A percentile compares a stretch with the other conserved stretches of the same genome.
Evolutionary conservation across 768 basidiomycete genomes (phyloP).

Genomic region (Epithele typhae): DNA sequence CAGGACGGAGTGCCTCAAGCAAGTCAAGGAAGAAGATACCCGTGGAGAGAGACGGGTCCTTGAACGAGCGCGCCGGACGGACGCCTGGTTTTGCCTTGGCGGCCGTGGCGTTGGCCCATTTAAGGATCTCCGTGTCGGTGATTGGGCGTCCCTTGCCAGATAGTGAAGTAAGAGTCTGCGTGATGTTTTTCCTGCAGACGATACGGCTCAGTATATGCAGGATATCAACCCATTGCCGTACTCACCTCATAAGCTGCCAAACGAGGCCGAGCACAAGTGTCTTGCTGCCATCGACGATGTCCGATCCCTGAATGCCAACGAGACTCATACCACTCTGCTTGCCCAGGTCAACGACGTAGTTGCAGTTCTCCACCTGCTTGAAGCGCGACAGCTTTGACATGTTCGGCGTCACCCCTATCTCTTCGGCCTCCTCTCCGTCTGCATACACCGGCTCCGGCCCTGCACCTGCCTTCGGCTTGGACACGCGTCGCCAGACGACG

Average conservation of each 20-base stretch:
- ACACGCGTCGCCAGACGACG: constrained; percentile 94
- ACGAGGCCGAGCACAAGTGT: constrained; percentile 94
- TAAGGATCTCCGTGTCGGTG: constrained; percentile 89
- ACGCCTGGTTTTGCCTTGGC: constrained; percentile 59
- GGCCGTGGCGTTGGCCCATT: constrained; percentile 92
- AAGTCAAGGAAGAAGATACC: constrained; percentile 93
- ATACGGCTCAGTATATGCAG: neutral
- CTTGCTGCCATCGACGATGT: constrained; percentile 91
- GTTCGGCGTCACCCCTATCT: constrained; percentile 79
- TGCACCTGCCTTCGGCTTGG: constrained; percentile 77
- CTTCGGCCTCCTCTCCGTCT: constrained; percentile 69
- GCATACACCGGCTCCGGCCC: constrained; percentile 24
- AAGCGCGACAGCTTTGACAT: constrained; percentile 87
- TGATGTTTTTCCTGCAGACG: constrained; percentile 69
- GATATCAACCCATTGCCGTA: no score
- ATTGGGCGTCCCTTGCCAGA: constrained; percentile 76
- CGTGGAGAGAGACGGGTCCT: constrained; percentile 84
- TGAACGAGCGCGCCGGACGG: constrained; percentile 83
- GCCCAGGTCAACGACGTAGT: constrained; percentile 90
- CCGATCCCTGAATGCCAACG: constrained; percentile 96
- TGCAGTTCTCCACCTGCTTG: constrained; percentile 98
- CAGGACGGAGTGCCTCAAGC: constrained; percentile 85
- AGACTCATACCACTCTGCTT: constrained; percentile 92
- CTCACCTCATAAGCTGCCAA: constrained; percentile 93
- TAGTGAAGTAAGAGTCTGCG: constrained; percentile 80